Evolutionary conservation across 768 basidiomycete genomes (phyloP), one percentile per base, ranked within the genome.

Genomic region (Leccinum broughii): DNA sequence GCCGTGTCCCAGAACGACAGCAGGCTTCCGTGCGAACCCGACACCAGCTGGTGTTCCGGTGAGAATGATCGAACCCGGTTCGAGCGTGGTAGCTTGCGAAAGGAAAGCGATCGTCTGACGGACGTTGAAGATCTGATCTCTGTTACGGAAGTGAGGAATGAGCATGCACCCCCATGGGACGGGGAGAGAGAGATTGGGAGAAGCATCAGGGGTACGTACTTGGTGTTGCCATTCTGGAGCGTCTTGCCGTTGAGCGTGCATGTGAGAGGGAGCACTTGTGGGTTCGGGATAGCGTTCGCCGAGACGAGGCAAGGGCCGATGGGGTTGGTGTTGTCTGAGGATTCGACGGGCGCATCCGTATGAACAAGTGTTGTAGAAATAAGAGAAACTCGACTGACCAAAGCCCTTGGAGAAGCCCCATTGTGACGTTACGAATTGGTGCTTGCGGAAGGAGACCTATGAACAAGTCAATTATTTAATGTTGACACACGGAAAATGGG

Each of bases 321-420:
- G 1, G 93, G 93, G 14, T 76, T 81, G 3, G 79, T 76, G 34
- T 78, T 68, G 55, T 77, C 74, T 74, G 53, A 4, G 22, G 9
- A 34, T 4, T 1, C 5, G 14, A 26, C 1, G 30, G 4, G 35
- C 13, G 9, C 14, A 28, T 22, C 20, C 22, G 44, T 3, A 15
- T 15, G 37, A 3, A 11, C 9, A n/a, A 5, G 26, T 11, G 37
- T 5, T 13, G 15, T 14, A 8, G 1, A 26, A 9, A 20, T 5
- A 3, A 6, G 10, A 28, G 10, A 6, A 30, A 48, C 17, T 14
- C 17, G 46, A 66, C 81, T 26, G 59, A 88, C 92, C 93, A 65
- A 93, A 95, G 46, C 88, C 81, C 73, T 95, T 95, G 28, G 91
- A 92, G 74, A 92, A 94, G 32, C 83, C 79, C 93, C 93, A 95